Evolutionary conservation across 805 yeast genomes (phyloP), one percentile per base, ranked within the genome.

Genomic region (Dipodascopsis uninucleata): DNA sequence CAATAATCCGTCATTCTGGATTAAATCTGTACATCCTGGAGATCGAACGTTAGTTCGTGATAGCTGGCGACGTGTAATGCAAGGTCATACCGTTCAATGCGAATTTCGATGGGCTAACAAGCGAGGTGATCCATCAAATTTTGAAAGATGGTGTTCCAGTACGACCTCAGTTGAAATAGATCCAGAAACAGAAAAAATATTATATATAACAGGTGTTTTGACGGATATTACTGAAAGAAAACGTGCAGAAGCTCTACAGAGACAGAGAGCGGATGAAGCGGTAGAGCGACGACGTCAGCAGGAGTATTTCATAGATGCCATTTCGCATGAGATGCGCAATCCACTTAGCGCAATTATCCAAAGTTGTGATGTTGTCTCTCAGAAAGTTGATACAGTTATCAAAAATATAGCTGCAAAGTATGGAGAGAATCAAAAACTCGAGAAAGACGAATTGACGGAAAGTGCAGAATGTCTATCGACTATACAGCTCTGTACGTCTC

Each of bases 331-430:
- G 67, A 71, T 93, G 61, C 77, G 97, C 55, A 93, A 97, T 0
- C 98, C 98, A 2, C 70, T 93, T 49, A 90, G 93, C 63, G 98
- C 97, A 61, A 93, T 93, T 29, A 69, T 93, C 43, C 97, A 97
- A 55, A 85, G 90, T 87, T 85, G 96, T 0, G 85, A 95, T 2
- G 82, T 89, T 44, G 90, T 96, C 3, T 79, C 86, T 85, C 94
- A 85, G 21, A 97, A 90, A 61, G 71, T 71, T 26, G 89, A 85
- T 53, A 70, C 71, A 2, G 63, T 70, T 7, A 78, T 79, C 50
- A 78, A 85, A 7, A 22, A 12, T 4, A 10, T 33, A 33, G 87
- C 90, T 42, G 85, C 84, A 64, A 75, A 95, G 59, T 81, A 93
- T 26, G 97, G 97, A 29, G 97, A 90, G 90, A 87, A 64, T 82